Evolutionary conservation across 108 stramenopile species (phyloP), one percentile per base, ranked within the genome.

Genomic region (Cyclostephanos tholiformis): DNA sequence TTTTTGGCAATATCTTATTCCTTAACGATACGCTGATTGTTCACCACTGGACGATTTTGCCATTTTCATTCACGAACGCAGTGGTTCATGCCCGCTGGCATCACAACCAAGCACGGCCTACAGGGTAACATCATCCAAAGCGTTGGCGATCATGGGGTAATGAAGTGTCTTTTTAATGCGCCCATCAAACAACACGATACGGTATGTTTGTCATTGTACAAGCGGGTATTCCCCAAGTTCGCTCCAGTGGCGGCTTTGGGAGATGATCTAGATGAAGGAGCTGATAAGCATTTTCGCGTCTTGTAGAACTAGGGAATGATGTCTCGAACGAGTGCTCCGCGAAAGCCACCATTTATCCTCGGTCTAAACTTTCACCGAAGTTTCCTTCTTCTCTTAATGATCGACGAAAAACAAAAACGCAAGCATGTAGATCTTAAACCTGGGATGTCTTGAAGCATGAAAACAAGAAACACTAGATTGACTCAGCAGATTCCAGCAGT

Each of bases 171-270:
- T 0, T 98, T 99, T 87, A 96, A 95, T 71, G 91, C 95, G 51
- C 93, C 95, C 10, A 97, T 99, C 53, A 95, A 95, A 84, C 97
- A 98, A 65, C 96, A 97, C 75, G 99, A 99, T 83, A 98, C 98
- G 0, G 97, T 99, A 8, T 97, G 96, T 76, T 82, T 99, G 65
- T 84, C 95, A 36, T 82, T 99, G 16, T 99, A 97, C 89, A 99
- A 99, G 85, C 83, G 99, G 36, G 87, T 99, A 9, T 99, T 91
- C 66, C 99, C 99, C 50, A 99, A 98, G 78, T 94, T 94, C 80
- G 92, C 84, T 23, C 86, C 69, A 8, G 67, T 57, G 30, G 64
- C 82, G 46, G 26, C 67, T 12, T 23, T 58, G 39, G 56, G 27
- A n/a, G 76, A 26, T 39, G 30, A 20, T 39, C 57, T 72, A 19